These are phyloP conservation scores for Pseudogymnoascus sp. DNA, from an alignment of 2,329 filamentous ascomycete species.

Conservation along the genomic window DNA sequence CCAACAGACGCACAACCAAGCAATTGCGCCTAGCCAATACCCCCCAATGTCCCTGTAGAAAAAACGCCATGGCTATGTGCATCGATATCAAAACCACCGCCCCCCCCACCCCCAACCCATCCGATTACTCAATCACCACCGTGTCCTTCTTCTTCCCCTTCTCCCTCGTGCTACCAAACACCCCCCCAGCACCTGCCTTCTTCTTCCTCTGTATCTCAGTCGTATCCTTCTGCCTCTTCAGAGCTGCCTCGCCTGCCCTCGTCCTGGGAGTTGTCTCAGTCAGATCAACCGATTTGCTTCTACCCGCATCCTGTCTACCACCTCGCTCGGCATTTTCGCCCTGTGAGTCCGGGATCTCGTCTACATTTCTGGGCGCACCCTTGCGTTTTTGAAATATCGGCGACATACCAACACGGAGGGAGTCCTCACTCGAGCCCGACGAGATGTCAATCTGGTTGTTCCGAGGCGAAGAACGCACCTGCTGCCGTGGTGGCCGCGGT, in stretches of 20 bases:
- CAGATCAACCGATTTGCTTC: neutral
- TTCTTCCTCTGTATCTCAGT: neutral
- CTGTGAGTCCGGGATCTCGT: neutral
- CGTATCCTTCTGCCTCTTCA: neutral
- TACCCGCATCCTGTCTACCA: neutral
- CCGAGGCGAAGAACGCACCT: neutral
- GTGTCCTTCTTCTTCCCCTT: neutral
- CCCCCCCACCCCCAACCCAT: neutral
- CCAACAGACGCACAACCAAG: neutral
- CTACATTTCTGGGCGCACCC: neutral
- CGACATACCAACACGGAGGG: neutral
- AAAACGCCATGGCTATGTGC: neutral
- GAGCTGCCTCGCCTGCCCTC: neutral
- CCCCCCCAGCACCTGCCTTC: neutral
- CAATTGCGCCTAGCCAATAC: neutral
- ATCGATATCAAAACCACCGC: neutral
- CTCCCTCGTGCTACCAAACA: neutral
- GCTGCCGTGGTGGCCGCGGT: neutral
- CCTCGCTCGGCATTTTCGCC: neutral
- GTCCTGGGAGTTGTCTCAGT: neutral
- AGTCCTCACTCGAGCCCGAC: neutral
- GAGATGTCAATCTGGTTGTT: neutral
- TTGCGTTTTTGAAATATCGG: neutral
- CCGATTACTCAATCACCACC: neutral
- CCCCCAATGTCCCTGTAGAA: neutral